Conservation (phyloP, 2,329 filamentous ascomycete genomes). For the Aspergillus melleus region DNA sequence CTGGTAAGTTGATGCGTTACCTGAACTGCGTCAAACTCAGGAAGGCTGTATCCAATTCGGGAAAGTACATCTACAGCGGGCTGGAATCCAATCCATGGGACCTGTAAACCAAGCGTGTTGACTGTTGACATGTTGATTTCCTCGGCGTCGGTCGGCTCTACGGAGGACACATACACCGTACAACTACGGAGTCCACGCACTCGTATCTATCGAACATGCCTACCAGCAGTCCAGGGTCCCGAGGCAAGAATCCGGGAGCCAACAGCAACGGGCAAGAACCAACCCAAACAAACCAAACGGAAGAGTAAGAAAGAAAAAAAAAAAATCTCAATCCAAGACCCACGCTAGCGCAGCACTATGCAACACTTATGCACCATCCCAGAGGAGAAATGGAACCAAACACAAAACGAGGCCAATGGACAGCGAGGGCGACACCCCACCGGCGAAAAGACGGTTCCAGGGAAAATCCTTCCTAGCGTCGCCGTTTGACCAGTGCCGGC, state of each 20-base stretch:
- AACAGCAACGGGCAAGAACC: not conserved
- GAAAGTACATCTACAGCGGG: slow-evolving; percentile 16
- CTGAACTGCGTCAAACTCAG: not conserved
- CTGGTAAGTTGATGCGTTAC: not conserved
- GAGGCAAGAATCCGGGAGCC: not conserved
- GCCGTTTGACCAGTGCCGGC: slow-evolving; percentile 17
- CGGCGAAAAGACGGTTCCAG: slow-evolving; percentile 6
- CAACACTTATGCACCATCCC: slow-evolving; percentile 11
- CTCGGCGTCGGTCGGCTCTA: not conserved
- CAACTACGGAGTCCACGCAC: no score
- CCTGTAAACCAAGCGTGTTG: not conserved
- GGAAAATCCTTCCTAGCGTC: slow-evolving; percentile 23
- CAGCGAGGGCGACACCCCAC: not conserved
- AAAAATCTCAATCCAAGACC: slow-evolving; percentile 5
- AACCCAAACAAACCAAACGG: no score
- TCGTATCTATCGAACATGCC: not conserved
- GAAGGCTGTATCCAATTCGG: slow-evolving; percentile 13
- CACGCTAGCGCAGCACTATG: slow-evolving; percentile 1
- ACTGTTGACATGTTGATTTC: not conserved
- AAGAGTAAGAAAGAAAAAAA: not conserved
- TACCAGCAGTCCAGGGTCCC: not conserved
- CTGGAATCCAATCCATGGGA: slow-evolving; percentile 15
- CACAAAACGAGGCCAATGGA: slow-evolving; percentile 15
- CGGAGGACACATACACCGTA: no score
- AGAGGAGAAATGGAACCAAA: slow-evolving; percentile 9